These are phyloP conservation scores for Pharnaceum exiguum DNA, from an alignment of 148 eudicot genomes.

Conservation along the genomic window DNA sequence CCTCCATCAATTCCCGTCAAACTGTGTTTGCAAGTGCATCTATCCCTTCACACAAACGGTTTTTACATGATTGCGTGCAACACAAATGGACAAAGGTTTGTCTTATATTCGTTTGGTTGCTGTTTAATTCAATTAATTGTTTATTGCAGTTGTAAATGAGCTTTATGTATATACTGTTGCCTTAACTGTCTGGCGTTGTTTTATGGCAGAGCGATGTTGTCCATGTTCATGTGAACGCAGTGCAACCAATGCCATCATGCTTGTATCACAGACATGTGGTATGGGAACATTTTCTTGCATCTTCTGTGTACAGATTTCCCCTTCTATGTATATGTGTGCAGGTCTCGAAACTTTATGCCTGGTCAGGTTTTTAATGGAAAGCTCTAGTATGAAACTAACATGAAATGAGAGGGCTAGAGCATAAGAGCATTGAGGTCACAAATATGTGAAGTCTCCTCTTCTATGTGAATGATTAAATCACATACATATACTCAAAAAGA, in stretches of 20 bases:
- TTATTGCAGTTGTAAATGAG: neutral
- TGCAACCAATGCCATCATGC: conserved; percentile 83
- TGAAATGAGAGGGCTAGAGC: neutral
- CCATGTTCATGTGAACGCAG: conserved; percentile 83
- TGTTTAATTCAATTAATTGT: neutral
- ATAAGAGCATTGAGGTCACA: neutral
- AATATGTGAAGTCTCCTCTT: no score
- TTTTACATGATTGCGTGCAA: conserved; percentile 74
- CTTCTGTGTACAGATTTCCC: neutral
- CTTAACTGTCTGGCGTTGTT: neutral
- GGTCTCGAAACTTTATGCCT: neutral
- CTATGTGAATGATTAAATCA: no score
- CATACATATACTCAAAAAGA: no score
- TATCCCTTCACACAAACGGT: conserved; percentile 84
- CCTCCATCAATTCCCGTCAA: conserved; percentile 65
- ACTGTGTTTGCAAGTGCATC: conserved; percentile 98
- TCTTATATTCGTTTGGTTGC: neutral
- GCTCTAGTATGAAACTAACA: neutral
- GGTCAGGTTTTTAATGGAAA: no score
- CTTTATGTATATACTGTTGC: neutral
- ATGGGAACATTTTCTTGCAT: conserved; percentile 6
- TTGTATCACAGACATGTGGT: conserved; percentile 83
- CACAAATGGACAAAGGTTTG: conserved; percentile 98
- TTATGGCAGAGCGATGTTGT: conserved; percentile 59
- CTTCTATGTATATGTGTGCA: neutral